Base-by-base conservation (phyloP, 73 alveolate genomes). In the Paramecium bursaria region DNA sequence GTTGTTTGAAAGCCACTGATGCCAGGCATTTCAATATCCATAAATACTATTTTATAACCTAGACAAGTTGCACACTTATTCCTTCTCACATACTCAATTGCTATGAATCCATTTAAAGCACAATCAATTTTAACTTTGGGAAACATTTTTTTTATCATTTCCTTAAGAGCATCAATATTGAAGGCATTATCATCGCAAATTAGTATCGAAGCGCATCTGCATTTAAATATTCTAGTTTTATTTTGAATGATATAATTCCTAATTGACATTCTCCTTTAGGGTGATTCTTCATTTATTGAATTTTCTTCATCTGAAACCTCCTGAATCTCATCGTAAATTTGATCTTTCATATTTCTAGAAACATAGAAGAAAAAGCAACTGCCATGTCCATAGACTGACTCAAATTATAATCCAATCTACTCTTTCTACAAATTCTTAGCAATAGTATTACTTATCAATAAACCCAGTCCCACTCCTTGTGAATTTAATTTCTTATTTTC, bases 391-490 rank as follows among this genome's bases (percentile, higher is more conserved):
- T 67, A 67, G 33, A 39, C 82, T 7, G 60, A 33, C 44, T 67
- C 10, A 42, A 67, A 67, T 42, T 67, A 19, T 67, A 67, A 67
- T 14, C 82, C 82, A 21, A 17, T 67, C 10, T 67, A 53, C 7
- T 19, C 35, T 4, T 3, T 21, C 17, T 9, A 19, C 23, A 67
- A 42, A 67, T 42, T 35, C n/a, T 44, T 31, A 14, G 89, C 80
- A 44, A 79, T 39, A 48, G 46, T 52, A 42, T 46, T 79, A 52
- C 85, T 73, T n/a, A 79, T 79, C 14, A 61, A 39, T 73, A 79
- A 53, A 3, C 89, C 89, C 15, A 79, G 31, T 11, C 89, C 89
- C 15, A 73, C 85, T 2, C 89, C 89, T 35, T 44, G 15, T 1
- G 80, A 48, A 54, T 79, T 79, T 29, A 79, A 55, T 47, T 42